A percentile compares a stretch with the other conserved stretches of the same genome.
phyloP scores from a whole-genome alignment of 75 land plant species.

The Selaginella tamariscina region DNA sequence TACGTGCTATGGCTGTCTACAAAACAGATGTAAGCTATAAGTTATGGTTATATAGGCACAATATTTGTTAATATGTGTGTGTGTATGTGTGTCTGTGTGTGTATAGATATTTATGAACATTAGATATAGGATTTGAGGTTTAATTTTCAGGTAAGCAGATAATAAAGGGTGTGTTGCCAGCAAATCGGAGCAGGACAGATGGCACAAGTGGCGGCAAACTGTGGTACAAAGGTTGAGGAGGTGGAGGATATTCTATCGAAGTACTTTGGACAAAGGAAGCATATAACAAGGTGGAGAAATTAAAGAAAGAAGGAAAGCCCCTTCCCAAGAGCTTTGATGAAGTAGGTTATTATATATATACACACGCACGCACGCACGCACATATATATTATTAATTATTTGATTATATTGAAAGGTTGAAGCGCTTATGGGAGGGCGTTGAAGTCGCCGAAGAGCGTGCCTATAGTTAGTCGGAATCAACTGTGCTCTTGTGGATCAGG shows the following conservation, averaged over 20 bases:
- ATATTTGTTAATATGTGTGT: background rate
- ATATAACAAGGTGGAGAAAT: conserved; percentile 56
- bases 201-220: conserved; percentile 53
- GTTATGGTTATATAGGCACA: conserved; percentile 7
- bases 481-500: conserved; percentile 79
- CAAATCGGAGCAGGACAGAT: conserved; percentile 55
- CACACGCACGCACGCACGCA: no score
- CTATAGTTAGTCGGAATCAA: conserved; percentile 54
- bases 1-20: conserved; percentile 46
- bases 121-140: conserved; percentile 11
- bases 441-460: conserved; percentile 53
- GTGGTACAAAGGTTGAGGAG: conserved; percentile 63
- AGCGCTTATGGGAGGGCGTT: conserved; percentile 24
- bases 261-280: conserved; percentile 86
- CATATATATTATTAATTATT: background rate
- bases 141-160: conserved; percentile 17
- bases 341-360: conserved; percentile 35
- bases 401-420: conserved; percentile 17
- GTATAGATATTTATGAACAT: background rate
- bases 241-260: conserved; percentile 79
- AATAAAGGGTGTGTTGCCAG: conserved; percentile 24
- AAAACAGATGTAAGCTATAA: conserved; percentile 45
- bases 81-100: background rate
- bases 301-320: conserved; percentile 82
- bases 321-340: conserved; percentile 60